Base-by-base conservation (phyloP, 78 protist species). In the Andalucia godoyi region DNA sequence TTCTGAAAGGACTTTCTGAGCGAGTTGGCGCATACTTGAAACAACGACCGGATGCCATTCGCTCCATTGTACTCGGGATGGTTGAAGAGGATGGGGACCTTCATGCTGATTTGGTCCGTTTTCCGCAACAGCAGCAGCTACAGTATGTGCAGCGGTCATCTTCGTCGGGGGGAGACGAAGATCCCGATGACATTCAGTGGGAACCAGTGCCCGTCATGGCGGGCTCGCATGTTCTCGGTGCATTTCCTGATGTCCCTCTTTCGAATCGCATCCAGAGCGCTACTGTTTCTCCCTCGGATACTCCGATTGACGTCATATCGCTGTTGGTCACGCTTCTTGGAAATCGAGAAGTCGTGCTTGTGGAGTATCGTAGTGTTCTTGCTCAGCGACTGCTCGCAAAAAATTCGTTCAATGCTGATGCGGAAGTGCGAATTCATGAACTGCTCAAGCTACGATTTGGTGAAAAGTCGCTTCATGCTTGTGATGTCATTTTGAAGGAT, bases 381-480 rank as follows among this genome's bases (percentile, higher is more conserved):
- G 69, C 92, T 4, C 81, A 85, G 29, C 49, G 77, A 49, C 55
- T 87, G 29, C 29, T 86, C 36, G 55, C 69, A 13, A 17, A 23
- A 6, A 21, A 27, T 4, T 49, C 4, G 7, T 47, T 32, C 49
- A 72, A 77, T 55, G 46, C 47, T 7, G 90, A 76, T 27, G 7
- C 13, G 6, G 79, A 74, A 43, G 63, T 80, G 42, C 59, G 62
- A 36, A 77, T 42, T 40, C 40, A 81, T 4, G 92, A 87, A 52
- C 54, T 84, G 41, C 58, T 87, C 39, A 87, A 87, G 61, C 47
- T 80, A 30, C 72, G 90, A n/a, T 87, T 87, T 52, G 92, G 92
- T n/a, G 92, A 87, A 39, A 13, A 30, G 15, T 30, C 66, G 36
- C 23, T 87, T 42, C 66, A 57, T 21, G 34, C 23, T 29, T 81